Evolutionary conservation across 768 basidiomycete genomes (phyloP), one percentile per base, ranked within the genome.

Genomic region (Tylopilus sp.): DNA sequence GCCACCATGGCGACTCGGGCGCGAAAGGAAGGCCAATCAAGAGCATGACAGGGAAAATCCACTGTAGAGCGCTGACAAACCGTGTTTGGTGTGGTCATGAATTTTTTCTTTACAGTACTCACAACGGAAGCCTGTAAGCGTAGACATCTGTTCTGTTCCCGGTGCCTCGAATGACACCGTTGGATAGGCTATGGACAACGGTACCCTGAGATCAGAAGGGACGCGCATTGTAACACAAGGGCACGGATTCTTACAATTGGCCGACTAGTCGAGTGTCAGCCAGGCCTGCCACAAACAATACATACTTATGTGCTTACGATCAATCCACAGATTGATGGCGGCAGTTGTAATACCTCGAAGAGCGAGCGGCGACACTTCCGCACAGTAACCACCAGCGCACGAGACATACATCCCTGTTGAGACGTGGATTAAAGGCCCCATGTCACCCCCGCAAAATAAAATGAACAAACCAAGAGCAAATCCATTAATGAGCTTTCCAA

Each of bases 1-100:
- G 57, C 69, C 69, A 70, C 69, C 69, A 70, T 0, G 67, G 69
- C 0, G 59, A 61, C 47, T 70, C 69, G 0, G 69, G 68, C 3
- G 66, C 66, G 26, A 69, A 67, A 1, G 58, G 56, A 30, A 70
- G 59, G 15, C 69, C 69, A 4, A 60, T 44, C 41, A 70, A 47
- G 40, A 70, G 60, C 4, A 69, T 58, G 38, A 63, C 25, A 0
- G 68, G 69, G 52, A 68, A 69, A 36, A 70, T 64, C 64, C 67
- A 70, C 35, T 70, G 69, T 13, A 70, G 47, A 9, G 62, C 65
- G 33, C 64, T 65, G 38, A 13, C 18, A 45, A 28, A 15, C 45
- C 1, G 3, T n/a, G n/a, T 31, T 13, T 9, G 6, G 9, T 1
- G 21, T 45, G 3, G 4, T 2, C 4, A 36, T n/a, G n/a, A 21